These are phyloP conservation scores for Tricholoma saponaceum DNA, from an alignment of 768 basidiomycete species.

Conservation along the genomic window DNA sequence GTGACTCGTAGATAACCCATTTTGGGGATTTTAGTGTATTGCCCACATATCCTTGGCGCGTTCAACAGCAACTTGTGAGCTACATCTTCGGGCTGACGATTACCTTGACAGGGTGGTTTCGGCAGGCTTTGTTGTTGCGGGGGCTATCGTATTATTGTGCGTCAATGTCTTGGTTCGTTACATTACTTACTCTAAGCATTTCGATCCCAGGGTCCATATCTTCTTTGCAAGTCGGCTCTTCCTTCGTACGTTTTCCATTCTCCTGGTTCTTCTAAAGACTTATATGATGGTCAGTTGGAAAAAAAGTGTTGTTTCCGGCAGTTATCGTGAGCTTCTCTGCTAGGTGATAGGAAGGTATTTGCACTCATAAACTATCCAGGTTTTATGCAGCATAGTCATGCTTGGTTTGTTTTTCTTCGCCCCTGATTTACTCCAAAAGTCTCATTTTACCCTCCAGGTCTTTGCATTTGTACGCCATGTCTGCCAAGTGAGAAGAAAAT, in stretches of 20 bases:
- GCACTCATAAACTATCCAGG: neutral
- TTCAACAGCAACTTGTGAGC: neutral
- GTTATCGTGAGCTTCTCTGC: neutral
- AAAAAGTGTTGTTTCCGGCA: neutral
- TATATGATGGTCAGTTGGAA: neutral
- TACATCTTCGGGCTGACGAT: neutral
- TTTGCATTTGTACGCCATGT: neutral
- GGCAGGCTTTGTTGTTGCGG: neutral
- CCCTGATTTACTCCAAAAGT: neutral
- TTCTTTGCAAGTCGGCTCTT: constrained; percentile 2
- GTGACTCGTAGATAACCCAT: neutral
- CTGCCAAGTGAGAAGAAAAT: neutral
- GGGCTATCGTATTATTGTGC: neutral
- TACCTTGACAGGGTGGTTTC: neutral
- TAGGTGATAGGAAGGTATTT: too few species aligned
- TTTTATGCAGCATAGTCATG: neutral
- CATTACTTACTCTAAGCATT: too few species aligned
- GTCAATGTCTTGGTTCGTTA: neutral
- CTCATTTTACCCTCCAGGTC: neutral
- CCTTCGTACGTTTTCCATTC: neutral
- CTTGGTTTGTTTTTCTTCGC: neutral
- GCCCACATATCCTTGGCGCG: neutral
- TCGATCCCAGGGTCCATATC: neutral
- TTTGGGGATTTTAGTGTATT: neutral
- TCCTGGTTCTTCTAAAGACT: neutral